Percentiles rank a stretch among this genome's conserved stretches.
phyloP scores from a whole-genome alignment of 306 rosid species.

The Quercus dentata region DNA sequence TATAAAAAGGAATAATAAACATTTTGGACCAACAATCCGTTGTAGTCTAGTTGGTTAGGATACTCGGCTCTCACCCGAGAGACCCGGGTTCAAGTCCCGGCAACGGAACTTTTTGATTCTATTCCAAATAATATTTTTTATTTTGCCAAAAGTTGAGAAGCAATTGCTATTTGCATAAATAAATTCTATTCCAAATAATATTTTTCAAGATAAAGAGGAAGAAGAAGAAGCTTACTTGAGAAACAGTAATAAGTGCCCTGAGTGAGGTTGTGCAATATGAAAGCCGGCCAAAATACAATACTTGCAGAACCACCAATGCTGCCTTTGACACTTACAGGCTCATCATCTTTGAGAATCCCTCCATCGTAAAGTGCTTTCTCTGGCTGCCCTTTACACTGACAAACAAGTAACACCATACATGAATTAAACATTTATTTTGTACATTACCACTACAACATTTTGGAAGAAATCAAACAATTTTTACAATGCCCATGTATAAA shows the following conservation, averaged over 20 bases:
- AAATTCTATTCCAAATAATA: neutral
- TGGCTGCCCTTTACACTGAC: slow-evolving; percentile 64
- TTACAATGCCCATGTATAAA: no score
- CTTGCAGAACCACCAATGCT: neutral
- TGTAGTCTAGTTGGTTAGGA: slow-evolving; percentile 84
- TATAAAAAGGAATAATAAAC: rapidly evolving
- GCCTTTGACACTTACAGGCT: neutral
- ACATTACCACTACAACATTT: neutral
- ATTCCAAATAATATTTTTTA: no score
- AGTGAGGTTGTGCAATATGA: slow-evolving; percentile 49
- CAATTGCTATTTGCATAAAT: neutral
- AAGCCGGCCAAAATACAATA: slow-evolving; percentile 35
- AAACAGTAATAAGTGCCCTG: slow-evolving; percentile 52
- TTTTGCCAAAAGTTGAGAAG: neutral
- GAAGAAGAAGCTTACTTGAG: slow-evolving; percentile 50
- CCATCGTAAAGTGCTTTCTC: slow-evolving; percentile 69
- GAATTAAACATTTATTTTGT: no score
- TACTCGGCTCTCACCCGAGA: slow-evolving; percentile 82
- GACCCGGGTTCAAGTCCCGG: slow-evolving; percentile 90
- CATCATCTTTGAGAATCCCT: slow-evolving; percentile 43
- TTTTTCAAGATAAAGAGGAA: neutral
- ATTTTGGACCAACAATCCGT: slow-evolving; percentile 4
- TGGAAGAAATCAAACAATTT: neutral
- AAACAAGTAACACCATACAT: neutral
- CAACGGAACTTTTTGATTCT: slow-evolving; percentile 36